Base-by-base conservation (phyloP, 257 asterid species). In the Anisodus tanguticus region DNA sequence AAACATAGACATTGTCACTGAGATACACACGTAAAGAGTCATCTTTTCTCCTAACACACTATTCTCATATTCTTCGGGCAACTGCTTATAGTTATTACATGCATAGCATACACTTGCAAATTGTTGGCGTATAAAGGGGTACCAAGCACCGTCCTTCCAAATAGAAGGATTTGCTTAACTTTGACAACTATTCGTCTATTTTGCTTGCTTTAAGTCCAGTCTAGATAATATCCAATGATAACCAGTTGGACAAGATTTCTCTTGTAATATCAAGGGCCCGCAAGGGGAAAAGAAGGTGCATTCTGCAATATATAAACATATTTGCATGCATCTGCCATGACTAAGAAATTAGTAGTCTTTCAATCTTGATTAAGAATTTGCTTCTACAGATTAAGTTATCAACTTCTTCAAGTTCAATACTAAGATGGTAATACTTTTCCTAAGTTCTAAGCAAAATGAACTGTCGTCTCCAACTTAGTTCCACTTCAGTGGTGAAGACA, bases 191-290 rank as follows among this genome's bases (percentile, higher is more conserved):
- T 6, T 49, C 8, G 41, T 3, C 41, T 10, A 47, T 72, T 6
- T 72, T n/a, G 19, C 39, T 47, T 72, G 80, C 80, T 47, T 19
- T 47, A 47, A 74, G 59, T 74, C 10, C 60, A 74, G 11, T 74
- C 39, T 72, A 76, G 45, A 51, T 22, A 63, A 51, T 12, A 76
- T 51, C 60, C 45, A 51, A 76, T 26, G 22, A 76, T 76, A 13
- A 53, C n/a, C 60, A 26, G 63, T 51, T 2, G 22, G 22, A 26
- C 45, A 13, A 76, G 3, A 26, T 13, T 76, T 76, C 47, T 19
- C 60, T 19, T 12, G 19, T 3, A 51, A 76, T 53, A 53, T 26
- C 63, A 51, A 22, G 35, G 35, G 35, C 35, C 35, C 35, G 35
- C 35, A 31, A 31, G 1, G 15, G 80, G 15, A 63, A 13, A 51